Evolutionary conservation across 2,329 filamentous ascomycete genomes (phyloP).

Genomic region (Pseudogymnoascus sp.): DNA sequence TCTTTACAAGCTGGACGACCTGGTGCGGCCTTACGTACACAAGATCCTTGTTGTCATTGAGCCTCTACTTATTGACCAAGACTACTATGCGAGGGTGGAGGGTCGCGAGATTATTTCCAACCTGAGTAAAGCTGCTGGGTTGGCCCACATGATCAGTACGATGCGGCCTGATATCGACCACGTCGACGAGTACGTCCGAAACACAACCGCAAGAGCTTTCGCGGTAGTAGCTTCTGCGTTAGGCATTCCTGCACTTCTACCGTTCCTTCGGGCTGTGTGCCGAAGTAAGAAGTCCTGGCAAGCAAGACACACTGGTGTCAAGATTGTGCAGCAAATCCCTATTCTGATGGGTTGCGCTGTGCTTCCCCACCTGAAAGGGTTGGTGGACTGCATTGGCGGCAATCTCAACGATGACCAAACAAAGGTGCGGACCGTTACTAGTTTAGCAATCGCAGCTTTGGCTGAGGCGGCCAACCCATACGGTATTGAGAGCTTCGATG

Average conservation of each 20-base stretch:
- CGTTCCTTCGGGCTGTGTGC: constrained; percentile 91
- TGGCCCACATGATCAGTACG: constrained; percentile 98
- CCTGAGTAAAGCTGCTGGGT: constrained; percentile 87
- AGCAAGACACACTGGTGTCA: constrained; percentile 93
- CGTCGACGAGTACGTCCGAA: constrained; percentile 95
- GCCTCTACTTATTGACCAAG: constrained; percentile 96
- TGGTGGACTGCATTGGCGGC: constrained; percentile 92
- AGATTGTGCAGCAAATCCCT: constrained; percentile 97
- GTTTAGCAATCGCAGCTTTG: constrained; percentile 85
- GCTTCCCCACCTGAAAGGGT: constrained; percentile 85
- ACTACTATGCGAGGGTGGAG: constrained; percentile 97
- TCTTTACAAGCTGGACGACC: constrained; percentile 94
- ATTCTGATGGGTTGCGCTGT: constrained; percentile 98
- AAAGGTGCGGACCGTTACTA: constrained; percentile 94
- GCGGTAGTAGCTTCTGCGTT: constrained; percentile 94
- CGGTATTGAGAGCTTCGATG: constrained; percentile 97
- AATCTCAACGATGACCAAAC: constrained; percentile 97
- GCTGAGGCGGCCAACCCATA: constrained; percentile 96
- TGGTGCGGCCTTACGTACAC: constrained; percentile 93
- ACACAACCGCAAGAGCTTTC: constrained; percentile 94
- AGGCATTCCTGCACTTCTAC: constrained; percentile 88
- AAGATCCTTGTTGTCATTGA: constrained; percentile 99
- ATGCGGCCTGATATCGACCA: constrained; percentile 99
- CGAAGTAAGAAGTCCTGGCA: constrained; percentile 99
- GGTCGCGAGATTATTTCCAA: constrained; percentile 99